These are phyloP conservation scores for Suzukiozyma palmioleophila DNA, from an alignment of 1,139 yeast genomes.

Conservation along the genomic window DNA sequence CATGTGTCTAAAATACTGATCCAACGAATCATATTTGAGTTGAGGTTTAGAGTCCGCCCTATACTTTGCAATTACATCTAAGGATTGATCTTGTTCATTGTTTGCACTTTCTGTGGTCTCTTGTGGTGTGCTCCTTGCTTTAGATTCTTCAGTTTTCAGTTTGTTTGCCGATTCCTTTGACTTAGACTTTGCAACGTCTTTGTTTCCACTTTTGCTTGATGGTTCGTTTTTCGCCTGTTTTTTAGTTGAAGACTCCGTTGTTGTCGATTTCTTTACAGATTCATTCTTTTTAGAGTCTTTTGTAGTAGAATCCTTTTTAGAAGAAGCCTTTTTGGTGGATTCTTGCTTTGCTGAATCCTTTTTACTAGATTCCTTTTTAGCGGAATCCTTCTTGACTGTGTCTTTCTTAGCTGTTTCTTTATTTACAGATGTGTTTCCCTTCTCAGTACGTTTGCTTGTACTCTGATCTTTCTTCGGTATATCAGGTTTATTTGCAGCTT, in stretches of 20 bases:
- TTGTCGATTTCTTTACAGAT: constrained; percentile 1
- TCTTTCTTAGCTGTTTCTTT: background rate
- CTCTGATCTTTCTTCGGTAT: constrained; percentile 26
- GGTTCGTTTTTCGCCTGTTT: background rate
- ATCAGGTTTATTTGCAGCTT: constrained; percentile 46
- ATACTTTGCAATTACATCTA: background rate
- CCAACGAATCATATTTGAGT: constrained; percentile 44
- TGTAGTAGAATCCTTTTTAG: constrained; percentile 5
- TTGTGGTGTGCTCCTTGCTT: background rate
- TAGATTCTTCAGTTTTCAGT: too few relatives aligned
- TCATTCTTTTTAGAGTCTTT: constrained; percentile 2
- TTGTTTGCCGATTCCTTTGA: background rate
- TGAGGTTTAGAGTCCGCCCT: constrained; percentile 24
- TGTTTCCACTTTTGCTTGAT: constrained; percentile 5
- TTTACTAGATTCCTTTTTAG: background rate
- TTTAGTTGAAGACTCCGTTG: too few relatives aligned
- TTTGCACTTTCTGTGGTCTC: background rate
- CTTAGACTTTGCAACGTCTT: background rate
- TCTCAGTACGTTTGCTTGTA: background rate
- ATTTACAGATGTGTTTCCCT: background rate
- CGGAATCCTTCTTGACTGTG: background rate
- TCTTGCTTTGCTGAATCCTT: background rate
- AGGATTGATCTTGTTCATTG: background rate
- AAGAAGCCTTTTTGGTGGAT: background rate
- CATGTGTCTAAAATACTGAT: constrained; percentile 54